phyloP scores from a whole-genome alignment of 1,139 yeast species.

The Pichia terricola region DNA sequence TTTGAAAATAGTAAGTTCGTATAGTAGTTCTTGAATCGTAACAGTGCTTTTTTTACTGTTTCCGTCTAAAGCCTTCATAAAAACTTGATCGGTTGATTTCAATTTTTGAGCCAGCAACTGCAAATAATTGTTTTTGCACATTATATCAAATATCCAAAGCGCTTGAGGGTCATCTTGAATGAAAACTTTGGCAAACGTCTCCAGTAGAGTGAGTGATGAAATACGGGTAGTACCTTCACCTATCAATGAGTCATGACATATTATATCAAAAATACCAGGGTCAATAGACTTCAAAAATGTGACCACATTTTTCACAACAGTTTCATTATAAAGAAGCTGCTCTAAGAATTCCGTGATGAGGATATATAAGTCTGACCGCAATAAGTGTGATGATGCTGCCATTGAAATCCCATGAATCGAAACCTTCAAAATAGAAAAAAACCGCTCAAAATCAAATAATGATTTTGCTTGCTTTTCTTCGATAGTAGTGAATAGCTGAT shows the following conservation, averaged over 20 bases:
- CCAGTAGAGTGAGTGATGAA: constrained; percentile 67
- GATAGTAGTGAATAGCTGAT: constrained; percentile 16
- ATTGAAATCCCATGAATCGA: constrained; percentile 66
- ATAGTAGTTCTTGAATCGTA: constrained; percentile 44
- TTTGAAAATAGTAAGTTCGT: constrained; percentile 70
- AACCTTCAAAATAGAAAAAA: constrained; percentile 62
- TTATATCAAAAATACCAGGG: constrained; percentile 49
- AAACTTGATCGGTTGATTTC: constrained; percentile 57
- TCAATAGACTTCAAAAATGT: constrained; percentile 50
- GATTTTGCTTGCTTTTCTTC: constrained; percentile 22
- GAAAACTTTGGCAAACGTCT: constrained; percentile 55
- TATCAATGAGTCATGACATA: constrained; percentile 69
- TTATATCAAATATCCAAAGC: constrained; percentile 49
- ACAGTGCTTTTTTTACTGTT: constrained; percentile 20
- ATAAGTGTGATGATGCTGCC: constrained; percentile 53
- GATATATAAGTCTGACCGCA: constrained; percentile 74
- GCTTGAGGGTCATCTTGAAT: constrained; percentile 31
- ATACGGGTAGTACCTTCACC: constrained; percentile 74
- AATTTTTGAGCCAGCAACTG: constrained; percentile 57
- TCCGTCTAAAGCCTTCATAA: constrained; percentile 29
- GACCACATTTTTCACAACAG: constrained; percentile 37
- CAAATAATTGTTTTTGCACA: constrained; percentile 59
- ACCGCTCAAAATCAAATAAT: constrained; percentile 32
- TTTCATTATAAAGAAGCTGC: constrained; percentile 35
- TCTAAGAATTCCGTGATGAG: constrained; percentile 58